A percentile compares a stretch with the other conserved stretches of the same genome.
Evolutionary conservation across 345 rosid genomes (phyloP).

Genomic region (Fremontodendron californicum): DNA sequence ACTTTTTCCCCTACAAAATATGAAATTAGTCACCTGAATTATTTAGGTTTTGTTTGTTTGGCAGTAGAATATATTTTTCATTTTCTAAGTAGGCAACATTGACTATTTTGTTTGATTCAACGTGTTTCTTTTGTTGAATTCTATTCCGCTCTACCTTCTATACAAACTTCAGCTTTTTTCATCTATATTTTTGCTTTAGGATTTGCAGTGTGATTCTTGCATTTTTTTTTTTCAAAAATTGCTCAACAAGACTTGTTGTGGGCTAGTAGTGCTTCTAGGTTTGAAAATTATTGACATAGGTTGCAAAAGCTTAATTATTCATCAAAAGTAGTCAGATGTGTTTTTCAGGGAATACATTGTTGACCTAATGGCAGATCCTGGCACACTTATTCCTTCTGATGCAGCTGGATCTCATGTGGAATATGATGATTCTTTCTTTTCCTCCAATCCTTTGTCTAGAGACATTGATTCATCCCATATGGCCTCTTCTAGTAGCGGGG

Average conservation of each 20-base stretch:
- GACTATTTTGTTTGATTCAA: not conserved
- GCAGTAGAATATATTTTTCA: not conserved
- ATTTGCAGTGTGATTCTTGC: not conserved
- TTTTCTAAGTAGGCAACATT: not conserved
- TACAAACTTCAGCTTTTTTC: not conserved
- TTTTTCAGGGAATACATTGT: constrained; percentile 93
- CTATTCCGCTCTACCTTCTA: not conserved
- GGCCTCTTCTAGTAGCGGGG: constrained; percentile 68
- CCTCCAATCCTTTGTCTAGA: constrained; percentile 63
- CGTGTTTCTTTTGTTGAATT: not conserved
- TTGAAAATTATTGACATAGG: constrained; percentile 1
- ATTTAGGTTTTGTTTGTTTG: not conserved
- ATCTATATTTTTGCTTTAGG: not conserved
- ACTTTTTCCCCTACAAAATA: not conserved
- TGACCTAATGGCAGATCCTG: constrained; percentile 97
- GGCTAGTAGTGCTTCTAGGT: not conserved
- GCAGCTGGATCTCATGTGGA: constrained; percentile 62
- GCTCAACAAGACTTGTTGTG: not conserved
- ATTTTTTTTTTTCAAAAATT: not conserved
- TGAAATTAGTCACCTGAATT: not conserved
- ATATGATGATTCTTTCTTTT: constrained; percentile 54
- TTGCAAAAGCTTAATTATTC: constrained; percentile 11
- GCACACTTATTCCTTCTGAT: constrained; percentile 92
- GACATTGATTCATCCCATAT: constrained; percentile 55
- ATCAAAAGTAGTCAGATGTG: constrained; percentile 24